phyloP scores from a whole-genome alignment of 1,284 basidiomycete genomes.

The Cutaneotrichosporon cavernicola region DNA sequence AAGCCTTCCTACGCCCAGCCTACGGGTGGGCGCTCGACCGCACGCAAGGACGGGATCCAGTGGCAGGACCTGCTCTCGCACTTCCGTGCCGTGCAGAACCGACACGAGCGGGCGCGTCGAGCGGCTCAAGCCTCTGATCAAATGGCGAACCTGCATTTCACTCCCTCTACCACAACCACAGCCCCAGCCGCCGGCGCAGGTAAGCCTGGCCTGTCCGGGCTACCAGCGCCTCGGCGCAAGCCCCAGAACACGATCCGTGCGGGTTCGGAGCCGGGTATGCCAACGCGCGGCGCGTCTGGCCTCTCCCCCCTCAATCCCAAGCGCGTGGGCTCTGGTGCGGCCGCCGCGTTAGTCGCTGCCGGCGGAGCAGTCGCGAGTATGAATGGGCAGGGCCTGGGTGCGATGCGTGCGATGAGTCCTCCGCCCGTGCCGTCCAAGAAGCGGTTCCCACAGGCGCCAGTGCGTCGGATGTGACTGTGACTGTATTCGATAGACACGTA shows the following conservation, averaged over 20 bases:
- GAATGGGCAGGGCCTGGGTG: conserved; percentile 39
- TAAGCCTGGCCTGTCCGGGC: conserved; percentile 14
- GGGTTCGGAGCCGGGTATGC: conserved; percentile 1
- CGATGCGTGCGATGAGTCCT: conserved; percentile 40
- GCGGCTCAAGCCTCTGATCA: conserved; percentile 44
- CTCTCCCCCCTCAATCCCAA: conserved; percentile 50
- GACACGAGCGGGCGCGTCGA: conserved; percentile 81
- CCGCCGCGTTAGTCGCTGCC: conserved; percentile 30
- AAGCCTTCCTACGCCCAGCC: conserved; percentile 40
- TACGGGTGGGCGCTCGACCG: conserved; percentile 63
- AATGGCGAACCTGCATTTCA: conserved; percentile 36
- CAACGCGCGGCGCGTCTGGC: conserved; percentile 22
- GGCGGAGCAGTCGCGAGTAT: conserved; percentile 50
- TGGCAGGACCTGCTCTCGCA: conserved; percentile 85
- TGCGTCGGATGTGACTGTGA: neutral
- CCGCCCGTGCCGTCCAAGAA: conserved; percentile 15
- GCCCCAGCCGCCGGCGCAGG: conserved; percentile 26
- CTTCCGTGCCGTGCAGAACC: conserved; percentile 76
- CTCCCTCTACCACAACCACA: conserved; percentile 43
- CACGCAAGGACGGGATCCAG: conserved; percentile 81
- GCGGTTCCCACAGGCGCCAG: conserved; percentile 7
- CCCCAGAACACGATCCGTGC: conserved; percentile 17
- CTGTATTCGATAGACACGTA: conserved; percentile 2
- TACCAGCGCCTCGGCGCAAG: conserved; percentile 21
- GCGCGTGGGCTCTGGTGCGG: conserved; percentile 27